phyloP scores from a whole-genome alignment of 306 rosid species.

The Sechiopsis laciniata region DNA sequence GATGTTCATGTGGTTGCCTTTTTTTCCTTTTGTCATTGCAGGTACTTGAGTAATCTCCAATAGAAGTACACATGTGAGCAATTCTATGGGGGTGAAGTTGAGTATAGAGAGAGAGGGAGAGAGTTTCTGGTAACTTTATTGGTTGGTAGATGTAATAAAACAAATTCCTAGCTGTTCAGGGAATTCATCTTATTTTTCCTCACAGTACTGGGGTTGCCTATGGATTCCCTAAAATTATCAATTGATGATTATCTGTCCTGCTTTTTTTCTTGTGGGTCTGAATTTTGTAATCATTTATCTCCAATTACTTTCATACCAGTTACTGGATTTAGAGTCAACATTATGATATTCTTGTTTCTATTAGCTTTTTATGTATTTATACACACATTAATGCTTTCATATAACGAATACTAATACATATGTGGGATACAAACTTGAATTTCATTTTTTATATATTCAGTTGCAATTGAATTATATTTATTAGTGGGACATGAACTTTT shows the following conservation, averaged over 20 bases:
- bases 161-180: conserved; percentile 10
- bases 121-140: conserved; percentile 13
- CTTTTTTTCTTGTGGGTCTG: neutral
- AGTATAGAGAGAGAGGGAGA: neutral
- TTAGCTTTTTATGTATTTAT: neutral
- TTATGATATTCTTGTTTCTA: neutral
- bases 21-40: conserved; percentile 39
- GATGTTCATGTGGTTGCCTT: neutral
- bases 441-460: neutral
- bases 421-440: neutral
- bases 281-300: neutral
- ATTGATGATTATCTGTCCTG: neutral
- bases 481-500: neutral
- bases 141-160: conserved; percentile 7
- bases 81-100: conserved; percentile 14
- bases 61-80: conserved; percentile 28
- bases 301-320: neutral
- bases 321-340: neutral
- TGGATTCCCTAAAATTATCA: neutral
- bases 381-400: neutral
- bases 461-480: neutral
- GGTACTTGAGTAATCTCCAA: conserved; percentile 62
- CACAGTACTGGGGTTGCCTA: neutral
- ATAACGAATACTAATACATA: neutral
- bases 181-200: conserved; percentile 3